These are phyloP conservation scores for Pachysandra terminalis DNA, from an alignment of 164 flowering plant genomes.

Conservation along the genomic window DNA sequence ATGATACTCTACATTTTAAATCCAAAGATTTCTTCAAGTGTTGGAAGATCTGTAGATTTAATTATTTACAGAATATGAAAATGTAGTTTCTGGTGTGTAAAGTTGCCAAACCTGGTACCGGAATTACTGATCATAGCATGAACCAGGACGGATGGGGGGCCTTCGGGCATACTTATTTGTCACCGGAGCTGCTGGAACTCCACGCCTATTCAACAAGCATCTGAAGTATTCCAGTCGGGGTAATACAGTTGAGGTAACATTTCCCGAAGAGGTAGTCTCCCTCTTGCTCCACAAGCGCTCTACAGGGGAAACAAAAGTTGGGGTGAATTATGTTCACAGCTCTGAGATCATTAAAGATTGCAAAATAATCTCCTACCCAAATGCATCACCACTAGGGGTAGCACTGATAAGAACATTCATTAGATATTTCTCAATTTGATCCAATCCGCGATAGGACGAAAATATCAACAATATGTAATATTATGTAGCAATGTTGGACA, in stretches of 20 bases:
- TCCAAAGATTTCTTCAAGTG: too few relatives aligned
- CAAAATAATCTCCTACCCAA: too few relatives aligned
- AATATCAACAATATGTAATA: too few relatives aligned
- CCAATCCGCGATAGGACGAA: too few relatives aligned
- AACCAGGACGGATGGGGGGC: conserved; percentile 70
- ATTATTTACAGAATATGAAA: not conserved
- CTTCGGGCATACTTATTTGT: conserved; percentile 55
- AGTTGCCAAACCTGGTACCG: not conserved
- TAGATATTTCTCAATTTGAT: too few relatives aligned
- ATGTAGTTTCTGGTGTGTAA: not conserved
- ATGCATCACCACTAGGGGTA: too few relatives aligned
- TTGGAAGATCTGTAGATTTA: not conserved
- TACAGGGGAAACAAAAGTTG: conserved; percentile 13
- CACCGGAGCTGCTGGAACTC: conserved; percentile 87
- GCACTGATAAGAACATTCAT: too few relatives aligned
- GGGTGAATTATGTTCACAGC: not conserved
- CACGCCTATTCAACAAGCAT: conserved; percentile 78
- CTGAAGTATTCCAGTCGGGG: conserved; percentile 80
- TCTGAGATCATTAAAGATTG: too few relatives aligned
- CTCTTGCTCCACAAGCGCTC: conserved; percentile 84
- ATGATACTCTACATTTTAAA: too few relatives aligned
- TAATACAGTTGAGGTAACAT: conserved; percentile 39
- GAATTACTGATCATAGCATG: conserved; percentile 69
- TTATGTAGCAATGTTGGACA: too few relatives aligned
- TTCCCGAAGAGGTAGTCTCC: conserved; percentile 39